These are phyloP conservation scores for Colletotrichum acutatum DNA, from an alignment of 2,329 filamentous ascomycete genomes.

Conservation along the genomic window DNA sequence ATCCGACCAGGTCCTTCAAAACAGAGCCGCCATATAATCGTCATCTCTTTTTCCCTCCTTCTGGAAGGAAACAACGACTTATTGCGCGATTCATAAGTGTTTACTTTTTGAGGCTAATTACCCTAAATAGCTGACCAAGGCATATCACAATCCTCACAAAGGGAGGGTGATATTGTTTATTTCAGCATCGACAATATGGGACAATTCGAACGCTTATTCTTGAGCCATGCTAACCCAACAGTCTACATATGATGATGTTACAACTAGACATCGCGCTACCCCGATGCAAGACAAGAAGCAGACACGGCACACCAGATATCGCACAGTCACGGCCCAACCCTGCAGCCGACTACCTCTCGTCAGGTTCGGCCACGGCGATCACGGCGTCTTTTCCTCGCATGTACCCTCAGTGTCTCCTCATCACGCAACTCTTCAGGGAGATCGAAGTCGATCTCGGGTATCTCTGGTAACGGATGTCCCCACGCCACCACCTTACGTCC, in stretches of 20 bases:
- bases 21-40: background rate
- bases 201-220: constrained; percentile 33
- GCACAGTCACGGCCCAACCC: background rate
- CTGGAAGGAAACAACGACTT: background rate
- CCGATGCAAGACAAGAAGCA: constrained; percentile 17
- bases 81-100: background rate
- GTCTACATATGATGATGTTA: constrained; percentile 32
- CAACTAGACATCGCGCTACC: constrained; percentile 11
- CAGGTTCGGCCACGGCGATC: constrained; percentile 63
- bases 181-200: background rate
- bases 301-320: background rate
- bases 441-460: constrained; percentile 76
- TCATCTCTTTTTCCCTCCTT: background rate
- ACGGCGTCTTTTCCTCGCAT: constrained; percentile 71
- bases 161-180: no score
- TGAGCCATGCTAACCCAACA: constrained; percentile 20
- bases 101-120: background rate
- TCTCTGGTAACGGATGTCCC: constrained; percentile 82
- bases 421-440: constrained; percentile 74
- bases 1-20: background rate
- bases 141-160: background rate
- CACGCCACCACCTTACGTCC: constrained; percentile 81
- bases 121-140: background rate
- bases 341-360: constrained; percentile 24
- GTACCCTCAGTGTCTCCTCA: constrained; percentile 65